Percentiles rank a stretch among this genome's conserved stretches.
Conservation (phyloP, 2,329 filamentous ascomycete species). For the Hypoxylon sp. region DNA sequence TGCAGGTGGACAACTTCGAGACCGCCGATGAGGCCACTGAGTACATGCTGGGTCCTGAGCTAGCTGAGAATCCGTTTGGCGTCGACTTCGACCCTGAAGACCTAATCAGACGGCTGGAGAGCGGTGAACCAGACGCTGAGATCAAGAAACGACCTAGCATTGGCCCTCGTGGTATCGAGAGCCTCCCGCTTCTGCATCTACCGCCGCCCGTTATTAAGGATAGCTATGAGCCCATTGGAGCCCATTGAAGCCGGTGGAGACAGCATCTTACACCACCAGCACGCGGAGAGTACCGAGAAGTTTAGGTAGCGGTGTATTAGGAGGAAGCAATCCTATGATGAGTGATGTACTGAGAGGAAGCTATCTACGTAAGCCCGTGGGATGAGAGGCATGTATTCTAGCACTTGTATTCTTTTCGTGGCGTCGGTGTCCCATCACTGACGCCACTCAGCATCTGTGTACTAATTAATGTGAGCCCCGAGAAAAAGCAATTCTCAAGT, state of each 20-base stretch:
- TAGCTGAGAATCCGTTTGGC: conserved; percentile 59
- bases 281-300: not conserved
- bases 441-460: not conserved
- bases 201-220: conserved; percentile 39
- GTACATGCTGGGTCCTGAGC: conserved; percentile 57
- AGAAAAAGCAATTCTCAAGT: not conserved
- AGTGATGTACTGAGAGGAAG: not conserved
- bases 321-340: not conserved
- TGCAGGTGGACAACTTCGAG: conserved; percentile 61
- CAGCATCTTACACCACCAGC: not conserved
- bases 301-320: conserved; percentile 1
- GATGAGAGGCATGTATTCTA: conserved; percentile 6
- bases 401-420: not conserved
- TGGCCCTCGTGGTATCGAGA: conserved; percentile 43
- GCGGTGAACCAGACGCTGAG: conserved; percentile 46
- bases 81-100: conserved; percentile 61
- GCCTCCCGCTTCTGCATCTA: conserved; percentile 20
- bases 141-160: conserved; percentile 48
- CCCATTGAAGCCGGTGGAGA: conserved; percentile 2
- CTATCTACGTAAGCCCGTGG: not conserved
- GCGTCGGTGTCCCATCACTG: not conserved
- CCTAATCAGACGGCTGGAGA: conserved; percentile 48
- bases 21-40: conserved; percentile 54
- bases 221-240: conserved; percentile 35
- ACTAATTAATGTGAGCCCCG: not conserved